phyloP scores from a whole-genome alignment of 306 rosid genomes.

The Oemleria cerasiformis region DNA sequence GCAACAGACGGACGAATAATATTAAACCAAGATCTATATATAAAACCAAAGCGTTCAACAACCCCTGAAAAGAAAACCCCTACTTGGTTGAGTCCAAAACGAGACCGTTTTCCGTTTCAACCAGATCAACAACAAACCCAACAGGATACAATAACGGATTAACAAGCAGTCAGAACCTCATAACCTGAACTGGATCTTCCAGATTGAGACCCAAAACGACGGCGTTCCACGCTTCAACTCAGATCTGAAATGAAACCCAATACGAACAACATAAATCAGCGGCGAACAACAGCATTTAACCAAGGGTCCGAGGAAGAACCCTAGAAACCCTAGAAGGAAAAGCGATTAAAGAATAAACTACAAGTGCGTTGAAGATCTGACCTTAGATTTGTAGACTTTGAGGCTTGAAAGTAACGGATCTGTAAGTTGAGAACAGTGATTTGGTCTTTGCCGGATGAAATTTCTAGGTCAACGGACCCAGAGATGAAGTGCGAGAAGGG shows the following conservation, averaged over 20 bases:
- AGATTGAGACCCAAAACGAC: conserved; percentile 19
- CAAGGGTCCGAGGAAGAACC: conserved; percentile 30
- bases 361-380: conserved; percentile 34
- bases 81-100: conserved; percentile 21
- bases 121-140: background rate
- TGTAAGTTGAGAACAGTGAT: background rate
- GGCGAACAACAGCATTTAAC: conserved; percentile 3
- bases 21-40: conserved; percentile 56
- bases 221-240: conserved; percentile 4
- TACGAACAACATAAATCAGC: background rate
- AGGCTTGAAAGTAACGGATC: conserved; percentile 35
- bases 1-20: conserved; percentile 20
- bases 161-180: conserved; percentile 7
- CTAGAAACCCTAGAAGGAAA: conserved; percentile 28
- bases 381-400: conserved; percentile 33
- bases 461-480: conserved; percentile 51
- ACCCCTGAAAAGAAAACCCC: conserved; percentile 6
- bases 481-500: conserved; percentile 6
- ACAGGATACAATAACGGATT: conserved; percentile 12
- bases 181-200: conserved; percentile 37
- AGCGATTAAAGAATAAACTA: background rate
- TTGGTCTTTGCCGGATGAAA: conserved; percentile 17
- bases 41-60: conserved; percentile 26
- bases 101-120: conserved; percentile 17
- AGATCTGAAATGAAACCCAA: conserved; percentile 53